Evolutionary conservation across 202 grass and related monocot genomes (phyloP).

Genomic region (Hordeum pubiflorum): DNA sequence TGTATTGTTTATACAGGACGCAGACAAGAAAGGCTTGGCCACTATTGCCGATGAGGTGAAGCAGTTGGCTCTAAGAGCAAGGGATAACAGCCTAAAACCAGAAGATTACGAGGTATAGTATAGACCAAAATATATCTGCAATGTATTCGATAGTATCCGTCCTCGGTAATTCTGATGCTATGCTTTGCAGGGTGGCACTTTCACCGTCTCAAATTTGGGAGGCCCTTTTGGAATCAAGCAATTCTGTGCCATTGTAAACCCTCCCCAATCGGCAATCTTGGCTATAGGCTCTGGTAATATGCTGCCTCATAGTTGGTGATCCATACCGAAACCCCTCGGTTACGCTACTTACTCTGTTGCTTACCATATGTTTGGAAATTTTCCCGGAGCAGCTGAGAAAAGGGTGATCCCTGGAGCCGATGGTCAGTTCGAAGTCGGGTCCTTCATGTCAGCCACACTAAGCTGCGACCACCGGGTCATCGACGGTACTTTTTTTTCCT

Average conservation of each 20-base stretch:
- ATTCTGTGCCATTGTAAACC: conserved; percentile 48
- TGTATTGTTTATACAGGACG: conserved; percentile 19
- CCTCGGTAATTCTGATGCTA: not conserved
- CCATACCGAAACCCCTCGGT: not conserved
- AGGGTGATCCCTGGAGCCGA: not conserved
- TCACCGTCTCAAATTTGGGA: conserved; percentile 45
- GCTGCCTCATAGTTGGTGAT: not conserved
- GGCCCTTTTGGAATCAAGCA: conserved; percentile 49
- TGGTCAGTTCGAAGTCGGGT: conserved; percentile 8
- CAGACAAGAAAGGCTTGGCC: conserved; percentile 39
- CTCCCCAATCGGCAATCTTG: conserved; percentile 40
- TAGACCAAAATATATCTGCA: not conserved
- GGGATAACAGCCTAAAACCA: conserved; percentile 43
- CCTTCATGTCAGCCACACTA: conserved; percentile 34
- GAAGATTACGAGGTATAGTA: conserved; percentile 42
- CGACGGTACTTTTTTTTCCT: not conserved
- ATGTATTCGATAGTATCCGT: not conserved
- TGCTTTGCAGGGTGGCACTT: conserved; percentile 41
- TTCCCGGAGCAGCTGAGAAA: conserved; percentile 8
- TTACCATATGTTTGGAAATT: not conserved
- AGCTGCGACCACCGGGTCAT: conserved; percentile 35
- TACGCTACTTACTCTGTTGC: not conserved
- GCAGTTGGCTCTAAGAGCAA: conserved; percentile 35
- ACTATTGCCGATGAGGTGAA: conserved; percentile 46
- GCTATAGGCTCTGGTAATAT: conserved; percentile 41